Evolutionary conservation across 2,329 filamentous ascomycete genomes (phyloP).

Genomic region (Hortaea sp.): DNA sequence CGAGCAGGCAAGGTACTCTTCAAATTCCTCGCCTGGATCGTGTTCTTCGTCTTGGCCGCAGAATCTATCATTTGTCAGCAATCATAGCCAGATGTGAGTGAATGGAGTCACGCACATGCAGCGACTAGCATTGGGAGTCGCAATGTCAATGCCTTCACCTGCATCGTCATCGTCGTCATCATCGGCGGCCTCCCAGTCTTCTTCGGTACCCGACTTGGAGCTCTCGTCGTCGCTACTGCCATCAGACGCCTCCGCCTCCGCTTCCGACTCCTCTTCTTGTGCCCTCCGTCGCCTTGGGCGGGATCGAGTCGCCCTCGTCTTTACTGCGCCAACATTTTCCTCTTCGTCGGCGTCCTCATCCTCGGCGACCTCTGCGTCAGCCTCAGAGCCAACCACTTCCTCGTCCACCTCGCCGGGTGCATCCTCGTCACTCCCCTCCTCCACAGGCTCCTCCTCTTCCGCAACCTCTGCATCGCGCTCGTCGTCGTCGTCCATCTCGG

Average conservation of each 20-base stretch:
- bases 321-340: constrained; percentile 30
- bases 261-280: constrained; percentile 28
- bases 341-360: constrained; percentile 39
- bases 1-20: constrained; percentile 65
- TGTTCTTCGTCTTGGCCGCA: constrained; percentile 76
- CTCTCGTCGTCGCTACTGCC: constrained; percentile 25
- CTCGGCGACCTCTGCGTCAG: constrained; percentile 43
- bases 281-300: constrained; percentile 23
- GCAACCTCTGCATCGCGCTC: constrained; percentile 18
- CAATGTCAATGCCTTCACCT: constrained; percentile 32
- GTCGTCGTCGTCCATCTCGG: constrained; percentile 15
- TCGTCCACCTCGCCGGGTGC: constrained; percentile 21
- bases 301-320: constrained; percentile 22
- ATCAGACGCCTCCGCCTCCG: constrained; percentile 11
- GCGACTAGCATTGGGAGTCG: constrained; percentile 43
- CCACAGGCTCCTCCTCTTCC: constrained; percentile 18
- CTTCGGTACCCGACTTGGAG: constrained; percentile 39
- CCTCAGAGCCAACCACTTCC: constrained; percentile 22
- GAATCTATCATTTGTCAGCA: constrained; percentile 45
- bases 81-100: constrained; percentile 18
- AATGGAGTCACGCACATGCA: constrained; percentile 50
- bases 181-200: constrained; percentile 44
- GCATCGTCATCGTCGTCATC: constrained; percentile 39
- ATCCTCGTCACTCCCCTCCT: constrained; percentile 17
- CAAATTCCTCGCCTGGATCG: constrained; percentile 71